Evolutionary conservation across 257 asterid species (phyloP), one percentile per base, ranked within the genome.

Genomic region (Knoxia roxburghii): DNA sequence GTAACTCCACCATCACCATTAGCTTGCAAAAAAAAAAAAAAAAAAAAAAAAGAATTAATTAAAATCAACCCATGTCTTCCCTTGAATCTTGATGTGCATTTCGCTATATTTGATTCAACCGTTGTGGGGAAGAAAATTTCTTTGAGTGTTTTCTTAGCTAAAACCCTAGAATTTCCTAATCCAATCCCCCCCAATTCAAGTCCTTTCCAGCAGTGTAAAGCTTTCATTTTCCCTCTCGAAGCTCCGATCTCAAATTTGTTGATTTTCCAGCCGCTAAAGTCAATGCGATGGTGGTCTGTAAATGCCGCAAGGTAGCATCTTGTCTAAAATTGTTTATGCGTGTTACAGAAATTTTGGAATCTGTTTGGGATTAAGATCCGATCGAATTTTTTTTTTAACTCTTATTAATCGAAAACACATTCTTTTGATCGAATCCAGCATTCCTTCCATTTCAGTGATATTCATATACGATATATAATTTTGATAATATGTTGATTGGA

Each of bases 251-350:
- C 76, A 65, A 73, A 60, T 73, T 78, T 23, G 46, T 67, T 63
- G 57, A 20, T 37, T 61, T 63, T 51, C n/a, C 58, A 58, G 75
- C 68, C 59, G 24, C 58, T 63, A 65, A 72, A 9, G 84, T 78
- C 66, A 54, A 65, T 77, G 81, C 84, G 52, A 91, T 91, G 98
- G 98, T 91, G 82, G 98, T 91, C 85, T 89, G 98, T 71, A 92
- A 89, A 86, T 92, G 98, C 87, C 96, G 96, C 73, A 92, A 92
- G 97, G 98, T 90, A 76, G 14, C 33, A 24, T 53, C 30, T 9
- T 1, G 4, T 53, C 6, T 33, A 48, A 18, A 17, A 15, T 18
- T 35, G 21, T 13, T 48, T 18, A 1, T n/a, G 21, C 15, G 4
- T 50, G 6, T 24, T n/a, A 1, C 15, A 27, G 12, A 24, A 20